Percentiles rank a stretch among this genome's conserved stretches.
These are phyloP conservation scores for Adiantum capillusveneris DNA, from an alignment of 75 land plant species.

Conservation along the genomic window DNA sequence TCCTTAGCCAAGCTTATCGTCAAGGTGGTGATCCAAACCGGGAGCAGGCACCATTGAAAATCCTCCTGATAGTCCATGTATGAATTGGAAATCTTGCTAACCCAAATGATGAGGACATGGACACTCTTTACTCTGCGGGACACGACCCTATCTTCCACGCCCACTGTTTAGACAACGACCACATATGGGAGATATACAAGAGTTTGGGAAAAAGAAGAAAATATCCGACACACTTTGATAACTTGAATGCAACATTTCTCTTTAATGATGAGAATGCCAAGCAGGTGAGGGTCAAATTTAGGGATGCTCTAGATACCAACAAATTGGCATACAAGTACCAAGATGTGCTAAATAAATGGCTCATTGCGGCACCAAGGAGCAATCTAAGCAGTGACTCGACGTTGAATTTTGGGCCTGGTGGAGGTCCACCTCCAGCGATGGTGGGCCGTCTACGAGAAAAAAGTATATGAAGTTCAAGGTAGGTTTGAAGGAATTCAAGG, in stretches of 20 bases:
- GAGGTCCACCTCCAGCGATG: no score
- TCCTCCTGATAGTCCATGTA: slow-evolving; percentile 25
- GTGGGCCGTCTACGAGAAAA: no score
- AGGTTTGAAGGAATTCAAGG: no score
- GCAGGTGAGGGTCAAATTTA: slow-evolving; percentile 16
- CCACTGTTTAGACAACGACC: slow-evolving; percentile 38
- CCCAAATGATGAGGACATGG: no score
- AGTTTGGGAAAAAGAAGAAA: neutral
- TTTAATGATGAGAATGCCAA: slow-evolving; percentile 41
- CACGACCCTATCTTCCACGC: slow-evolving; percentile 36
- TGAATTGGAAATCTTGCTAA: no score
- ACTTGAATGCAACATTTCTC: slow-evolving; percentile 23
- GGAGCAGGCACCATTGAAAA: neutral
- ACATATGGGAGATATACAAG: slow-evolving; percentile 34
- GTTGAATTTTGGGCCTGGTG: no score
- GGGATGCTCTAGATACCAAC: slow-evolving; percentile 15
- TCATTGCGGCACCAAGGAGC: no score
- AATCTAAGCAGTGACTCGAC: no score
- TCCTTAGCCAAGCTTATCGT: slow-evolving; percentile 15
- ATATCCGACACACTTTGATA: slow-evolving; percentile 14
- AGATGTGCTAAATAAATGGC: no score
- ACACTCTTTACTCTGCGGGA: slow-evolving; percentile 28
- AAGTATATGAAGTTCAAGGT: no score
- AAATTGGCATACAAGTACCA: slow-evolving; percentile 32
- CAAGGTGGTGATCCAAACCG: neutral